Evolutionary conservation across 257 asterid species (phyloP), one percentile per base, ranked within the genome.

Genomic region (Anisodus tanguticus): DNA sequence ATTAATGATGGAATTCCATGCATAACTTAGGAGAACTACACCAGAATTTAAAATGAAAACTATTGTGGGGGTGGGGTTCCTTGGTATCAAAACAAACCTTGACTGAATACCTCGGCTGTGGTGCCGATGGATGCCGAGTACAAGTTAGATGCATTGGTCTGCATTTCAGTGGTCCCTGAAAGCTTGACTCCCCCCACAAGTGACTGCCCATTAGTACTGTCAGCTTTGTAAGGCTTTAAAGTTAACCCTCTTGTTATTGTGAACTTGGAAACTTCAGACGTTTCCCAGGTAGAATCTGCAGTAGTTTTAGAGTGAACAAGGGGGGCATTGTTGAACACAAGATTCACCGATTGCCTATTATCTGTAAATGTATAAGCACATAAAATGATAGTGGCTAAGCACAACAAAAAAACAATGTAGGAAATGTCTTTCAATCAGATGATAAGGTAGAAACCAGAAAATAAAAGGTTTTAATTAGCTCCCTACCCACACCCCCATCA

Each of bases 181-280:
- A 86, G 84, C 86, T 89, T 22, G 93, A 88, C 88, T 80, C 80
- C 69, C 88, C 39, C 83, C 37, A 80, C 39, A 47, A 80, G 19
- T 45, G 55, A 17, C 70, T 80, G 54, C 59, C 88, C 89, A 16
- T 80, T 86, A 54, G 79, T 77, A 51, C 84, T 82, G 22, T 86
- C 93, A 81, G 90, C 85, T 88, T 86, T 91, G 49, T 26, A 85
- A 45, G 89, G 86, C 86, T 88, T 91, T 43, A 74, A 79, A 49
- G 91, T 79, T 86, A 83, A 87, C 67, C 86, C 93, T 87, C 88
- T 91, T 35, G 95, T 91, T 4, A 91, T 77, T 37, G 97, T 91
- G 90, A 94, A 95, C 92, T 90, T 92, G 85, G 95, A 88, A 87
- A 83, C 67, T 83, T 84, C 43, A 47, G 88, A 76, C 87, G 84